These are phyloP conservation scores for Gossypium ekmanianum DNA, from an alignment of 345 rosid species.

Conservation along the genomic window DNA sequence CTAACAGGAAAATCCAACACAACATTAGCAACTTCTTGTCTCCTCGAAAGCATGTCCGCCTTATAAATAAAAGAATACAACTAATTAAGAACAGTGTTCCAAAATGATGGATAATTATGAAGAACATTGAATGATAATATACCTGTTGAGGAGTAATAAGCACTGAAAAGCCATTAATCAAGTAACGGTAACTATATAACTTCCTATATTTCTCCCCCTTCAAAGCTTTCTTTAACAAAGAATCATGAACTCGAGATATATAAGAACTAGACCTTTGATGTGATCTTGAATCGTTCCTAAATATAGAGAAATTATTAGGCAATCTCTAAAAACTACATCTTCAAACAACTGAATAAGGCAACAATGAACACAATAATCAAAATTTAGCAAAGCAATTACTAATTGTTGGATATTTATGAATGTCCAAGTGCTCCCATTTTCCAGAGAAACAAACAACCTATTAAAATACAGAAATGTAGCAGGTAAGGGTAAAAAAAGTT, in stretches of 20 bases:
- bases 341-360: background rate
- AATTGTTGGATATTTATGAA: background rate
- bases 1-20: constrained; percentile 78
- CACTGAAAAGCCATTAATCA: constrained; percentile 88
- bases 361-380: background rate
- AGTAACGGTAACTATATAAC: constrained; percentile 90
- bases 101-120: background rate
- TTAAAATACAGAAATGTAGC: too few species aligned
- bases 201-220: constrained; percentile 81
- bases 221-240: constrained; percentile 55
- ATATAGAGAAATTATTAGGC: constrained; percentile 20
- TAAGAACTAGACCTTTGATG: constrained; percentile 39
- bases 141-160: constrained; percentile 85
- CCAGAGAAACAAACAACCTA: too few species aligned
- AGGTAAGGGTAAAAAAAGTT: background rate
- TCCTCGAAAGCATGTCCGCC: constrained; percentile 68
- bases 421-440: background rate
- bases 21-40: constrained; percentile 78
- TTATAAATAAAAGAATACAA: constrained; percentile 25
- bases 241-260: constrained; percentile 73
- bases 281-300: constrained; percentile 52
- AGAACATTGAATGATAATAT: constrained; percentile 9
- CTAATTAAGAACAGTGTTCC: constrained; percentile 6
- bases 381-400: background rate
- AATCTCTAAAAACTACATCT: background rate